phyloP scores from a whole-genome alignment of 1,284 basidiomycete genomes.

The Trichosporon ovoides region DNA sequence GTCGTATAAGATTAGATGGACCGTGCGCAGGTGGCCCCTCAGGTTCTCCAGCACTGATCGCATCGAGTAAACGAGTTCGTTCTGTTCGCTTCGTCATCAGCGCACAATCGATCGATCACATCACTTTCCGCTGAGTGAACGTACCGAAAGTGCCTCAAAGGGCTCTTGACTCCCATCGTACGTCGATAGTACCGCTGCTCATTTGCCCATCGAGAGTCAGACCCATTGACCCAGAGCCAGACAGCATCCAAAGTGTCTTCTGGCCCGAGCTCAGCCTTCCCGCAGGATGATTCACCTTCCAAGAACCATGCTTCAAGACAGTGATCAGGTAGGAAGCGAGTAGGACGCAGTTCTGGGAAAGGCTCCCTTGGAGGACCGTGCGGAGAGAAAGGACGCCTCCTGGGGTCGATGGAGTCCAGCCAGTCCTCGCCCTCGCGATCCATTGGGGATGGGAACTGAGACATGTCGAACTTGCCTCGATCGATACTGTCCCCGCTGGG shows the following conservation, averaged over 20 bases:
- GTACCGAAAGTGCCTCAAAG: conserved; percentile 44
- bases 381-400: conserved; percentile 33
- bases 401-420: conserved; percentile 31
- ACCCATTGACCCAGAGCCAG: conserved; percentile 47
- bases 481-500: too few relatives aligned
- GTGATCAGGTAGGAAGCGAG: conserved; percentile 31
- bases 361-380: conserved; percentile 29
- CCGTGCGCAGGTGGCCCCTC: too few relatives aligned
- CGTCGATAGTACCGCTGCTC: conserved; percentile 27
- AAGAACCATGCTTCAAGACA: conserved; percentile 45
- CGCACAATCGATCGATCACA: too few relatives aligned
- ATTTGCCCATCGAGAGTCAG: conserved; percentile 37
- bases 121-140: too few relatives aligned
- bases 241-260: conserved; percentile 43
- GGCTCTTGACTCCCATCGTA: conserved; percentile 30
- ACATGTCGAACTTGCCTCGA: too few relatives aligned
- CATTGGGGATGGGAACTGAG: conserved; percentile 30
- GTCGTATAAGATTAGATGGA: too few relatives aligned
- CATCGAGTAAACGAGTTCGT: too few relatives aligned
- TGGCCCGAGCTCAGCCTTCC: conserved; percentile 29
- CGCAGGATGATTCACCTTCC: conserved; percentile 38
- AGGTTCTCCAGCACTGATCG: too few relatives aligned
- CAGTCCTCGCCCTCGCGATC: conserved; percentile 28
- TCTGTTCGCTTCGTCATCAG: too few relatives aligned
- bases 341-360: conserved; percentile 37